A percentile compares a stretch with the other conserved stretches of the same genome.
phyloP scores from a whole-genome alignment of 257 asterid genomes.

The Thymus mandschuricus region DNA sequence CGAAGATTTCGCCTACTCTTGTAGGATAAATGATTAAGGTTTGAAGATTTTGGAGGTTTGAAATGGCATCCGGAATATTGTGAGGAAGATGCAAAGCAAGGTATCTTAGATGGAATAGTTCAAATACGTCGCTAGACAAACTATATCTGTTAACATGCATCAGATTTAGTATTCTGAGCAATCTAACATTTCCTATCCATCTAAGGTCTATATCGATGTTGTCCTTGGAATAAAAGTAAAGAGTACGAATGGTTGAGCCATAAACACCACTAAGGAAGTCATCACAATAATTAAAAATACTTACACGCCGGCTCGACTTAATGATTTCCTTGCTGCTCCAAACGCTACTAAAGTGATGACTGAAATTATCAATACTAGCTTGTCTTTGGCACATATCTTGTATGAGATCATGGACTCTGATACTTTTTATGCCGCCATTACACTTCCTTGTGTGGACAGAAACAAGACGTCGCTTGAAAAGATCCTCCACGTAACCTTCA shows the following conservation, averaged over 20 bases:
- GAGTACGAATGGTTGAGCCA: background rate
- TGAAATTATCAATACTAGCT: background rate
- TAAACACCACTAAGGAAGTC: background rate
- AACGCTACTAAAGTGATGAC: too few species aligned
- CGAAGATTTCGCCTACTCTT: too few species aligned
- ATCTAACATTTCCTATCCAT: background rate
- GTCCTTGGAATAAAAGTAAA: background rate
- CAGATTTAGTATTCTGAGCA: conserved; percentile 8
- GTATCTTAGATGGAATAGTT: background rate
- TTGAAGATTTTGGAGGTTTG: conserved; percentile 14
- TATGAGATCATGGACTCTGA: too few species aligned
- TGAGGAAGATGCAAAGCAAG: background rate
- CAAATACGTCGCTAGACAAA: background rate
- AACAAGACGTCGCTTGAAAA: too few species aligned
- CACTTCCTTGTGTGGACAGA: too few species aligned
- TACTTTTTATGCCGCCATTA: background rate
- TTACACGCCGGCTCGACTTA: background rate
- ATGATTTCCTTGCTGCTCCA: too few species aligned
- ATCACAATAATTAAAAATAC: background rate
- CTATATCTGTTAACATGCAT: background rate
- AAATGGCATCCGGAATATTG: background rate
- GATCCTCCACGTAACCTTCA: too few species aligned
- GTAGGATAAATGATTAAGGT: conserved; percentile 22
- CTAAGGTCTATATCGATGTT: rapidly evolving
- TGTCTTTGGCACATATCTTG: background rate